Base-by-base conservation (phyloP, 495 filamentous ascomycete species). In the Staphylotrichum tortipilum region DNA sequence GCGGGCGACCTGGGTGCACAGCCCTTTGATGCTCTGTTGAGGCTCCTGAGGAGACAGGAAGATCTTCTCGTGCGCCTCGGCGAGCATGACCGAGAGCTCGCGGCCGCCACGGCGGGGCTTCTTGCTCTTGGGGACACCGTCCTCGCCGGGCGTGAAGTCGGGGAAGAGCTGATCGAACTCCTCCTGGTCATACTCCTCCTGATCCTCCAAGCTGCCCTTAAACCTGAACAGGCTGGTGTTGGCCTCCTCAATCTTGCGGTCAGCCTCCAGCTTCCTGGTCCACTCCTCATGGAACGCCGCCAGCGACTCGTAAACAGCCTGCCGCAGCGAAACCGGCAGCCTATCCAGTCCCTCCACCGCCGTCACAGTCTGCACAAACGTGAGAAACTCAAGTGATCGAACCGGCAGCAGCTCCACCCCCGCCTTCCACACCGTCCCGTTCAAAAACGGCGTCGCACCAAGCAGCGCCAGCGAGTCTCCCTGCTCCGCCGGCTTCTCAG, bases 101-200 rank as follows among this genome's bases (percentile, higher is more conserved):
- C 75, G 66, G 31, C 66, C 69, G 7, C 65, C 48, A 23, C 46
- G 55, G 2, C 42, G 31, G 0, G 44, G 40, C 19, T 51, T 53
- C 29, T 62, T 62, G 31, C 30, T 34, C 31, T 58, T 57, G 3
- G 47, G 44, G 15, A 43, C 49, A 17, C 49, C 60, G 3, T 58
- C 42, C 33, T 61, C 66, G 2, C 66, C 54, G 0, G 47, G 54
- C 15, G 86, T 82, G 49, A 82, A 92, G 14, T 76, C 78, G 6
- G 91, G 90, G 67, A 98, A 97, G 30, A 96, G 71, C 47, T 81
- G 73, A 18, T 82, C 68, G 30, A 95, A 78, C 36, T 89, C 88
- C 44, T 83, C 75, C 58, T 89, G 80, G 43, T 86, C 82, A n/a
- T 78, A 75, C 52, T 85, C 85, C 46, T 89, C 83, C 50, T 79